Base-by-base conservation (phyloP, 2,329 filamentous ascomycete genomes). In the Epichloe typhina region DNA sequence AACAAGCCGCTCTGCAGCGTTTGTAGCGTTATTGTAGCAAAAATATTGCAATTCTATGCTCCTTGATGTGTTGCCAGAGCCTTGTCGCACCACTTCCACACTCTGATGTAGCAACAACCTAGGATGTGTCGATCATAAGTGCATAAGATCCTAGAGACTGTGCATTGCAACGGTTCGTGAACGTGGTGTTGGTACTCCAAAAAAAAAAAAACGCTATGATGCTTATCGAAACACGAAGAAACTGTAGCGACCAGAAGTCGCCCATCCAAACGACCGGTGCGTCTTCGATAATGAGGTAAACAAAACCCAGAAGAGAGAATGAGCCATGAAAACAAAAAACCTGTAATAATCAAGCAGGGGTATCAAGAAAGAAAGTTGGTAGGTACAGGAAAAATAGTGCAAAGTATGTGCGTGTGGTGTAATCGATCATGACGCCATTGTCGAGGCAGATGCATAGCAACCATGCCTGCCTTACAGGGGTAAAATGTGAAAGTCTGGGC, bases 311-410 rank as follows among this genome's bases (percentile, higher is more conserved):
- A 47, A 44, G 7, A 33, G 9, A 21, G 43, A 44, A n/a, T 12
- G 3, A 26, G 9, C 35, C 26, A 46, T n/a, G 2, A 42, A 43
- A 23, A 50, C 31, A 31, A 17, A 19, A 5, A 23, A 23, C 11
- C 35, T 38, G 36, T 8, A 39, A 53, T 19, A 40, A 50, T 47
- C 35, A 51, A 46, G 13, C 47, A 52, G 49, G 51, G 48, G 42
- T 46, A 55, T 52, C 40, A 54, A 54, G 49, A 47, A 48, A 35
- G 15, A 50, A 45, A 50, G 21, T 6, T 13, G 13, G 44, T 19
- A 42, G 37, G 46, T 23, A 41, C 47, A 5, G 17, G 40, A 40
- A 26, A 41, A 33, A 11, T 3, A 43, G 13, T 19, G 41, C 23
- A 36, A 40, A 9, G 43, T 33, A 48, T 46, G 46, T 49, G 21